Percentiles rank a stretch among this genome's conserved stretches.
Conservation (phyloP, 2,329 filamentous ascomycete species). For the Gnomoniopsis smithogilvyi region DNA sequence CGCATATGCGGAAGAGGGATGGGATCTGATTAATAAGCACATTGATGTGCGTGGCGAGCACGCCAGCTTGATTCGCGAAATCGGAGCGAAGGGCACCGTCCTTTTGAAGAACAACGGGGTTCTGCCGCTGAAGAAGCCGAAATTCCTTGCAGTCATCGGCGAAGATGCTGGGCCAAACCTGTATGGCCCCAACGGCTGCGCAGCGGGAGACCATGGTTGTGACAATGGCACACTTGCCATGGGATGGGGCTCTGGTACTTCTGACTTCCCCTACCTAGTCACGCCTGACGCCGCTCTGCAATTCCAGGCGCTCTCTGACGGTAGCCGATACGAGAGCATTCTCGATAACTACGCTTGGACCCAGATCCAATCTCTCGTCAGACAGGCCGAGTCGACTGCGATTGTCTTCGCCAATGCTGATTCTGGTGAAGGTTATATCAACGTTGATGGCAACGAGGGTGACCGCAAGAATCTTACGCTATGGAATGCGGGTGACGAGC, state of each 20-base stretch:
- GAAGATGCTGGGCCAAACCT: slow-evolving; percentile 77
- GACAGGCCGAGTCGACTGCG: slow-evolving; percentile 62
- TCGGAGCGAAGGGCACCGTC: slow-evolving; percentile 78
- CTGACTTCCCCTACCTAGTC: slow-evolving; percentile 72
- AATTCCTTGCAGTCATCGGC: slow-evolving; percentile 73
- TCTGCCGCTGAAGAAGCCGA: slow-evolving; percentile 76
- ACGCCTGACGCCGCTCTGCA: slow-evolving; percentile 71
- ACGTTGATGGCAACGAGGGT: slow-evolving; percentile 76
- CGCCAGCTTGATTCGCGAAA: slow-evolving; percentile 66
- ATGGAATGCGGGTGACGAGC: slow-evolving; percentile 76
- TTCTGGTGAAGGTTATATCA: slow-evolving; percentile 83
- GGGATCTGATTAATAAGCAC: slow-evolving; percentile 71
- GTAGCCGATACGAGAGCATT: slow-evolving; percentile 61
- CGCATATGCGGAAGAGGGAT: slow-evolving; percentile 56
- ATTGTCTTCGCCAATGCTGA: slow-evolving; percentile 90
- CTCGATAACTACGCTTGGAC: slow-evolving; percentile 61
- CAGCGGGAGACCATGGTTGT: slow-evolving; percentile 55
- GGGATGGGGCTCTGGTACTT: slow-evolving; percentile 75
- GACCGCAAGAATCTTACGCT: slow-evolving; percentile 91
- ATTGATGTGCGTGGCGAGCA: slow-evolving; percentile 82
- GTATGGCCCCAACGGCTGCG: slow-evolving; percentile 75
- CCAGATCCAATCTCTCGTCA: slow-evolving; percentile 58
- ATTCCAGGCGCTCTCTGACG: slow-evolving; percentile 57
- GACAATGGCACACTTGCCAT: slow-evolving; percentile 64
- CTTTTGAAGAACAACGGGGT: slow-evolving; percentile 80